A percentile compares a stretch with the other conserved stretches of the same genome.
Evolutionary conservation across 352 stramenopile species (phyloP).

Genomic region (Phytophthora syringae): DNA sequence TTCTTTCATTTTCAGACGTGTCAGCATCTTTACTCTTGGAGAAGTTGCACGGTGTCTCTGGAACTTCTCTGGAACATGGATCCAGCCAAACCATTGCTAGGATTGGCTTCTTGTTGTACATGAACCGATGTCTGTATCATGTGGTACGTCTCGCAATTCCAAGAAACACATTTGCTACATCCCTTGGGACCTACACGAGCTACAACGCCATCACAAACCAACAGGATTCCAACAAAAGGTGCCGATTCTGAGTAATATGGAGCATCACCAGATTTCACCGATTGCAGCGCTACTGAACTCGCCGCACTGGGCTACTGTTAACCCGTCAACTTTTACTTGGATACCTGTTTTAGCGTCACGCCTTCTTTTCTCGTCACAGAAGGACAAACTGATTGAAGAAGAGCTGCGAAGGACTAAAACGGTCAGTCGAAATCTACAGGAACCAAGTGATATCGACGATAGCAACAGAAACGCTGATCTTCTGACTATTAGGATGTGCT

Average conservation of each 20-base stretch:
- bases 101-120: slow-evolving; percentile 43
- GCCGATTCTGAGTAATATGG: not conserved
- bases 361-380: slow-evolving; percentile 51
- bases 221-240: not conserved
- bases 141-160: slow-evolving; percentile 44
- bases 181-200: not conserved
- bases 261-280: slow-evolving; percentile 20
- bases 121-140: slow-evolving; percentile 55
- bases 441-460: slow-evolving; percentile 18
- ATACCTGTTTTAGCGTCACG: slow-evolving; percentile 16
- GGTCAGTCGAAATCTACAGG: slow-evolving; percentile 14
- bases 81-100: slow-evolving; percentile 32
- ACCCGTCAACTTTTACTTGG: slow-evolving; percentile 28
- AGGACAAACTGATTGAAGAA: slow-evolving; percentile 42
- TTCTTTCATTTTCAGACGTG: slow-evolving; percentile 44
- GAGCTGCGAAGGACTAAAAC: slow-evolving; percentile 34
- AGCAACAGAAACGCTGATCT: slow-evolving; percentile 13
- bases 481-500: slow-evolving; percentile 22
- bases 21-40: slow-evolving; percentile 36
- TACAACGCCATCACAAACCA: not conserved
- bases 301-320: slow-evolving; percentile 24
- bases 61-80: not conserved
- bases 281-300: slow-evolving; percentile 38
- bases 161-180: slow-evolving; percentile 32
- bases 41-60: slow-evolving; percentile 6